Percentiles rank a stretch among this genome's conserved stretches.
These are phyloP conservation scores for Fusarium pseudograminearum DNA, from an alignment of 2,329 filamentous ascomycete species.

Conservation along the genomic window DNA sequence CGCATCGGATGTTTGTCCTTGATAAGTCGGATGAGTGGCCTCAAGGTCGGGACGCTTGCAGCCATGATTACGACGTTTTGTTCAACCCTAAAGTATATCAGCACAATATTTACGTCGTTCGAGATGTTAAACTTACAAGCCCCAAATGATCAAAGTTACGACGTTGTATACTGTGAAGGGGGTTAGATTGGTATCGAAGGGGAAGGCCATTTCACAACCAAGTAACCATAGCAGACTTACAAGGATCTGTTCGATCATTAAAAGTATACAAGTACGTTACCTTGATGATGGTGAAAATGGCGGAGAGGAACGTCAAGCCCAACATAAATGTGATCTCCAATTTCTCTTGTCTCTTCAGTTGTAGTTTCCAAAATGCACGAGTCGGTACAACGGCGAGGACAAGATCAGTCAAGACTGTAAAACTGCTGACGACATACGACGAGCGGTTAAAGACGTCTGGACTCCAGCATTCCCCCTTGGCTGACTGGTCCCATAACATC, in stretches of 20 bases:
- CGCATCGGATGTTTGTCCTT: not conserved
- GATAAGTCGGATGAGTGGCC: slow-evolving; percentile 15
- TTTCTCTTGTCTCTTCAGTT: slow-evolving; percentile 21
- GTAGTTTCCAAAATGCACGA: slow-evolving; percentile 23
- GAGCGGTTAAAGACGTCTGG: slow-evolving; percentile 23
- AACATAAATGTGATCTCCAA: slow-evolving; percentile 28
- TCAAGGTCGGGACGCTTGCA: slow-evolving; percentile 11
- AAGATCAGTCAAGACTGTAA: slow-evolving; percentile 27
- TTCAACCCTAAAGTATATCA: slow-evolving; percentile 13
- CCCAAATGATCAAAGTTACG: slow-evolving; percentile 14
- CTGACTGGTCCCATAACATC: slow-evolving; percentile 4
- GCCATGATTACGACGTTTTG: slow-evolving; percentile 33
- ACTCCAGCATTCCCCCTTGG: slow-evolving; percentile 4
- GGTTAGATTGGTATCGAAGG: not conserved
- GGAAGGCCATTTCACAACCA: accelerated
- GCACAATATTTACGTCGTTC: not conserved
- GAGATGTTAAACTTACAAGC: slow-evolving; percentile 5
- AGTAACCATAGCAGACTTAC: not conserved
- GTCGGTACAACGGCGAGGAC: slow-evolving; percentile 19
- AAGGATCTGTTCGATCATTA: slow-evolving; percentile 2
- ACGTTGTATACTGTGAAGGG: slow-evolving; percentile 13
- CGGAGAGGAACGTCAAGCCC: slow-evolving; percentile 15
- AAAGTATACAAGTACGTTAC: slow-evolving; percentile 10
- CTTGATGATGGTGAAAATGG: slow-evolving; percentile 21
- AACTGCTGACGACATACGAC: slow-evolving; percentile 28